Percentiles rank a stretch among this genome's conserved stretches.
These are phyloP conservation scores for Rhizoclosmatium sp. DNA, from an alignment of 192 early-diverging fungal genomes.

Conservation along the genomic window DNA sequence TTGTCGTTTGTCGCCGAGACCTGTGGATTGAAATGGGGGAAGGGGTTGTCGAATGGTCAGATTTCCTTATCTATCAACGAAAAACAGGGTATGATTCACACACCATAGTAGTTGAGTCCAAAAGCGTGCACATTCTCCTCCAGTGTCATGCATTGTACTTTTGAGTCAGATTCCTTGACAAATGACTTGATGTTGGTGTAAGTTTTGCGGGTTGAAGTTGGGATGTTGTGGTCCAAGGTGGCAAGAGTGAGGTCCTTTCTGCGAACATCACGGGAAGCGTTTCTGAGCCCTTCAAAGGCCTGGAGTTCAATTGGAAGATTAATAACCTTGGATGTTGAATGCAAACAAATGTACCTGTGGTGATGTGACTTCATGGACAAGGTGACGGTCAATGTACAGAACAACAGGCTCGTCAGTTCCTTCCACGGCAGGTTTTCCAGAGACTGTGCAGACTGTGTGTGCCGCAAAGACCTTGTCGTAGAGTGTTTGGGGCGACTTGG, in stretches of 20 bases:
- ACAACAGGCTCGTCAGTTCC: constrained; percentile 64
- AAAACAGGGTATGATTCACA: constrained; percentile 36
- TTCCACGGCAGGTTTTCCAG: not conserved
- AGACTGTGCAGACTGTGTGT: constrained; percentile 62
- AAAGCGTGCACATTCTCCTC: constrained; percentile 70
- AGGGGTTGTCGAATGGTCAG: not conserved
- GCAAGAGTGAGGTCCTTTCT: constrained; percentile 70
- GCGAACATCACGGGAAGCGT: constrained; percentile 62
- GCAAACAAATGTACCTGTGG: constrained; percentile 49
- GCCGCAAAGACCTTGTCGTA: constrained; percentile 75
- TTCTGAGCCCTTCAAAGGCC: constrained; percentile 74
- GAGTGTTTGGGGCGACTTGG: constrained; percentile 52
- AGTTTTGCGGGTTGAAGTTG: constrained; percentile 43
- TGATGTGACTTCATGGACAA: constrained; percentile 75
- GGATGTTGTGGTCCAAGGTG: constrained; percentile 82
- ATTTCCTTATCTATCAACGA: not conserved
- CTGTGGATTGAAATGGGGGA: constrained; percentile 56
- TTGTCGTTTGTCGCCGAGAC: constrained; percentile 72
- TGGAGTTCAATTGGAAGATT: constrained; percentile 35
- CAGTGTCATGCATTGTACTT: constrained; percentile 68
- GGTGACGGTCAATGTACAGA: constrained; percentile 76
- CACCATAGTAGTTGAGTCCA: constrained; percentile 63
- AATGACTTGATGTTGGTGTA: constrained; percentile 67
- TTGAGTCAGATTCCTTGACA: constrained; percentile 67
- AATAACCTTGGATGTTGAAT: not conserved